Conservation (phyloP, 2,329 filamentous ascomycete genomes). For the Elsinoe batatas region DNA sequence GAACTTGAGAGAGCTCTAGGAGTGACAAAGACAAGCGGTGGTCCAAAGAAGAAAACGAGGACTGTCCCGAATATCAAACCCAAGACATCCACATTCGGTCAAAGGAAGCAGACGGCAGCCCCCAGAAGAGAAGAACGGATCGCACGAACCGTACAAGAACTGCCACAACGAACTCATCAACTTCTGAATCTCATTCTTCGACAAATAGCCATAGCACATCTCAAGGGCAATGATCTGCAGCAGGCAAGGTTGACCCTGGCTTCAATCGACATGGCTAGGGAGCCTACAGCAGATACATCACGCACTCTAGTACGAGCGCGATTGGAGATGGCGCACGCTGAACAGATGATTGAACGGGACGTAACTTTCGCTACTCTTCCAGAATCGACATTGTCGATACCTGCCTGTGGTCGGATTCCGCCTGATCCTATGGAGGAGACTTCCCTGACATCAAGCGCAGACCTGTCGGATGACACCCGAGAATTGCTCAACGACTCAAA, state of each 20-base stretch:
- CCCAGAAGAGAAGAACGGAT: too few species aligned
- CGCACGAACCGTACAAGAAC: neutral
- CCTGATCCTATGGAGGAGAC: neutral
- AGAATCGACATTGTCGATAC: slow-evolving; percentile 85
- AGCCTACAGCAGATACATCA: neutral
- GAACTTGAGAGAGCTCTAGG: neutral
- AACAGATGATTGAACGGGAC: slow-evolving; percentile 6
- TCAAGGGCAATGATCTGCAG: slow-evolving; percentile 6
- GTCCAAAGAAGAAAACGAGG: neutral
- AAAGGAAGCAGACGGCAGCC: too few species aligned
- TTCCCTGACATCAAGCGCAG: neutral
- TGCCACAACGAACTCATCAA: neutral
- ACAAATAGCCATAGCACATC: slow-evolving; percentile 11
- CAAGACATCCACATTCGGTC: neutral
- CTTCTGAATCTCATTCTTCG: neutral
- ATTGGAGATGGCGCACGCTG: slow-evolving; percentile 3
- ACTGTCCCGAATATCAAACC: neutral
- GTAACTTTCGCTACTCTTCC: slow-evolving; percentile 79
- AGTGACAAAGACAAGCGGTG: neutral
- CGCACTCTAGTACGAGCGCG: neutral
- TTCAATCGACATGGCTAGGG: neutral
- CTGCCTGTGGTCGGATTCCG: neutral
- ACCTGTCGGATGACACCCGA: neutral
- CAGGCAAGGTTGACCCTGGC: neutral
- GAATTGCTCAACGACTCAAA: too few species aligned